Conservation (phyloP, 2,329 filamentous ascomycete genomes). For the Cytospora mali region DNA sequence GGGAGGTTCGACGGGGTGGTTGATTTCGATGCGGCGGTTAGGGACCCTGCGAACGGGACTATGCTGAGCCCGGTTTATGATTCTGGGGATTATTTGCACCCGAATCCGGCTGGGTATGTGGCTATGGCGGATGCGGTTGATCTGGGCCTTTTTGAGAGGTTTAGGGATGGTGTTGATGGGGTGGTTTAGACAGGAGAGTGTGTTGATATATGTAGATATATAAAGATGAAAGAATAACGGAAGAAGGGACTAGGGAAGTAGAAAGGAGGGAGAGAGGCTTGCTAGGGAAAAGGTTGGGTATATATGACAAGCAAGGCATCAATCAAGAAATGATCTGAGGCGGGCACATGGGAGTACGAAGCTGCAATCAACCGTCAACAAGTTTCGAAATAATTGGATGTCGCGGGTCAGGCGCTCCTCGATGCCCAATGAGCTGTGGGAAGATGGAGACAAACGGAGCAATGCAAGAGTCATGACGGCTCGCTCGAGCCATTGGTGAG, state of each 20-base stretch:
- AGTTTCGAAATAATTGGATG: constrained; percentile 15
- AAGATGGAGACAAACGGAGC: background rate
- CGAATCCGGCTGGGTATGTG: constrained; percentile 57
- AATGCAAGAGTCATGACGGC: background rate
- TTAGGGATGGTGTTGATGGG: constrained; percentile 34
- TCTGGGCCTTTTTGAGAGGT: constrained; percentile 49
- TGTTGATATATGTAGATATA: background rate
- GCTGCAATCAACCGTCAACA: constrained; percentile 1
- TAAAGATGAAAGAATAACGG: background rate
- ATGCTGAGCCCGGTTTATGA: constrained; percentile 51
- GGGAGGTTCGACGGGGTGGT: constrained; percentile 62
- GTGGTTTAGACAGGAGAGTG: constrained; percentile 23
- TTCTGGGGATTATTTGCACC: constrained; percentile 63
- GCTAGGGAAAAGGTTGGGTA: background rate
- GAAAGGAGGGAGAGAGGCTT: background rate
- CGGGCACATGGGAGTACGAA: constrained; percentile 1
- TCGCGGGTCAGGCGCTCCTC: too few relatives aligned
- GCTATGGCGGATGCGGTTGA: constrained; percentile 58
- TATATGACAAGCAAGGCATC: constrained; percentile 6
- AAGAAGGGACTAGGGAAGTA: background rate
- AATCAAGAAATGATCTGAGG: constrained; percentile 7
- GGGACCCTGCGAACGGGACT: constrained; percentile 50
- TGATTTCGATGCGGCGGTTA: constrained; percentile 61
- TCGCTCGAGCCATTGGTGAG: constrained; percentile 8
- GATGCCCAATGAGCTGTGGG: constrained; percentile 9